These are phyloP conservation scores for Penicillium sp. DNA, from an alignment of 2,329 filamentous ascomycete genomes.

Conservation along the genomic window DNA sequence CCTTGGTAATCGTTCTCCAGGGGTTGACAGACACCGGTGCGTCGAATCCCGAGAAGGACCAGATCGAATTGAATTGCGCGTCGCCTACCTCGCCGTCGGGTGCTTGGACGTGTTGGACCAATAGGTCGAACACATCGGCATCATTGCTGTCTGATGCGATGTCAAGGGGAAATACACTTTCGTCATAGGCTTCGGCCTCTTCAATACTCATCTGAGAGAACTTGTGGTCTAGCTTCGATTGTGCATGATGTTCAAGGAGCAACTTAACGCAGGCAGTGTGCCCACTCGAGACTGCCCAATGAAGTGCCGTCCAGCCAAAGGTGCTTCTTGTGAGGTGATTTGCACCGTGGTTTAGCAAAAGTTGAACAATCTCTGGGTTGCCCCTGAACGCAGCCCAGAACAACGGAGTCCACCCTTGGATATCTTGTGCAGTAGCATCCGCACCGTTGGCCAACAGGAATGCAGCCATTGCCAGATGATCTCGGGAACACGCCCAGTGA, in stretches of 20 bases:
- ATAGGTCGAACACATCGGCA: background rate
- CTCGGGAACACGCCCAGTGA: constrained; percentile 11
- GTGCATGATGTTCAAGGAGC: constrained; percentile 4
- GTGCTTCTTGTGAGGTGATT: background rate
- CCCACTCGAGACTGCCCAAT: constrained; percentile 1
- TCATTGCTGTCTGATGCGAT: constrained; percentile 1
- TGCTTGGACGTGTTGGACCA: constrained; percentile 6
- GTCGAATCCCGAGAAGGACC: background rate
- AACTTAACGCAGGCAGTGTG: background rate
- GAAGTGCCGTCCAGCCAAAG: background rate
- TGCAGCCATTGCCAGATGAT: background rate
- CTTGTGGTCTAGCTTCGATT: background rate
- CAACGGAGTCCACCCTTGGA: constrained; percentile 1
- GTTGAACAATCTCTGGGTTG: background rate
- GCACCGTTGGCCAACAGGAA: constrained; percentile 2
- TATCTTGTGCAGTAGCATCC: background rate
- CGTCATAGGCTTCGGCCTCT: background rate
- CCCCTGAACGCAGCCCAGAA: background rate
- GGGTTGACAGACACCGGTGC: background rate
- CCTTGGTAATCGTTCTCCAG: constrained; percentile 7
- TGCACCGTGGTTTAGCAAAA: background rate
- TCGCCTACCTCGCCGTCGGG: background rate
- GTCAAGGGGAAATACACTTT: background rate
- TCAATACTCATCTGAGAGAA: background rate
- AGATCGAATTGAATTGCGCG: constrained; percentile 9